Conservation (phyloP, 768 basidiomycete species). For the Tylopilus cervinicoccineus region DNA sequence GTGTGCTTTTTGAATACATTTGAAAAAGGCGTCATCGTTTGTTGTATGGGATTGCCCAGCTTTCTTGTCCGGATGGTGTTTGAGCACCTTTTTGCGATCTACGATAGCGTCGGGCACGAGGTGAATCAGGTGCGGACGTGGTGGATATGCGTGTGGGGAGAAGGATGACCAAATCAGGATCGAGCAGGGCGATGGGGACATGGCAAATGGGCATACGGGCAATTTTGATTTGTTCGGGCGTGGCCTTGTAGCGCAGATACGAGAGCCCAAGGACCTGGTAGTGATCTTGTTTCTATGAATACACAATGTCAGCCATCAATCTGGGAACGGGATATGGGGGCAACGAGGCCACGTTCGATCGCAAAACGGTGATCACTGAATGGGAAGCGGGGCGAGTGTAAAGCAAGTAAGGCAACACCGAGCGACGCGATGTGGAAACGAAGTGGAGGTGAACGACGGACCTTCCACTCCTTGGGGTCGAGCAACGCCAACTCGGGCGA, state of each 20-base stretch:
- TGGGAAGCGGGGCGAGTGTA: neutral
- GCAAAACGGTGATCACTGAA: neutral
- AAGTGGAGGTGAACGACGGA: constrained; percentile 26
- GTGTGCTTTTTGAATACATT: constrained; percentile 98
- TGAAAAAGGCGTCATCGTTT: constrained; percentile 99
- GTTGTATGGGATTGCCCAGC: constrained; percentile 70
- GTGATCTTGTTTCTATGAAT: constrained; percentile 88
- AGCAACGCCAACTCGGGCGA: constrained; percentile 57
- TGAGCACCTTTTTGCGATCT: constrained; percentile 99
- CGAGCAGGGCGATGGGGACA: constrained; percentile 10
- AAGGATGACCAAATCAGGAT: constrained; percentile 7
- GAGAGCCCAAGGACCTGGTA: constrained; percentile 96
- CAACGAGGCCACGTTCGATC: neutral
- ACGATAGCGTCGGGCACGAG: neutral
- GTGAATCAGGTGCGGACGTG: too few species aligned
- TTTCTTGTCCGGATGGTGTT: constrained; percentile 98
- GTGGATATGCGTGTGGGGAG: neutral
- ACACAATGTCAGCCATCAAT: constrained; percentile 7
- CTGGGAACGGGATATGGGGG: neutral
- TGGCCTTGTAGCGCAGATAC: constrained; percentile 82
- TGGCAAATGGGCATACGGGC: constrained; percentile 67
- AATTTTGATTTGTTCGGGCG: constrained; percentile 89
- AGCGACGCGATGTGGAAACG: neutral
- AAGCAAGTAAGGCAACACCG: neutral
- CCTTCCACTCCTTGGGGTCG: constrained; percentile 99